Evolutionary conservation across 306 rosid genomes (phyloP), one percentile per base, ranked within the genome.

Genomic region (Cyamopsis tetragonoloba): DNA sequence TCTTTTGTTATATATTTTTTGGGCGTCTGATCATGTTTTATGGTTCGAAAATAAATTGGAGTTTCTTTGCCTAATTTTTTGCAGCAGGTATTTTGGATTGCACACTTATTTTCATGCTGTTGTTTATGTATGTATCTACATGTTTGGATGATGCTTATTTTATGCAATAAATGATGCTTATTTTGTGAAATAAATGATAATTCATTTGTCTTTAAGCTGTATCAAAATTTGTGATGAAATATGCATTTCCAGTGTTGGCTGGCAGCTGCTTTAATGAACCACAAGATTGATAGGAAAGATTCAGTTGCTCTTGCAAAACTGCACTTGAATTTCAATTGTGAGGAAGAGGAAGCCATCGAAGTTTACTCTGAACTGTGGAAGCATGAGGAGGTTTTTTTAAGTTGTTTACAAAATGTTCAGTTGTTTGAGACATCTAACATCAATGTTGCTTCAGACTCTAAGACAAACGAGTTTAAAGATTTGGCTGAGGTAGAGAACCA

Each of bases 211-310:
- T 22, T 22, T 37, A 34, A 32, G 37, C 46, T 60, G 19, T 68
- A 9, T 39, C 50, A 46, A 60, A 70, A 68, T 71, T 72, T 54
- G 18, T 63, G 37, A 74, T 69, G 24, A 47, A 69, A 47, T 68
- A 41, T 38, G 13, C 46, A 32, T 74, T 20, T 70, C 58, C 85
- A 90, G 96, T 87, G 95, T 77, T 90, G 96, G 95, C 72, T 85
- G 61, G 89, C 80, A 49, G 91, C 87, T 53, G 81, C 88, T 59
- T 26, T 83, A 62, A 59, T 64, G 71, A 71, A 80, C n/a, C 74
- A 80, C 78, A 77, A 82, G 69, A 57, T 90, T 56, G 82, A 78
- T 72, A 80, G 54, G 73, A 80, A 75, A 66, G 73, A 66, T 68
- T 90, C 96, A 6, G 31, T 83, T 57, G 80, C 57, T 18, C 89